Conservation (phyloP, 768 basidiomycete genomes). For the Macrolepiota dolichaula region DNA sequence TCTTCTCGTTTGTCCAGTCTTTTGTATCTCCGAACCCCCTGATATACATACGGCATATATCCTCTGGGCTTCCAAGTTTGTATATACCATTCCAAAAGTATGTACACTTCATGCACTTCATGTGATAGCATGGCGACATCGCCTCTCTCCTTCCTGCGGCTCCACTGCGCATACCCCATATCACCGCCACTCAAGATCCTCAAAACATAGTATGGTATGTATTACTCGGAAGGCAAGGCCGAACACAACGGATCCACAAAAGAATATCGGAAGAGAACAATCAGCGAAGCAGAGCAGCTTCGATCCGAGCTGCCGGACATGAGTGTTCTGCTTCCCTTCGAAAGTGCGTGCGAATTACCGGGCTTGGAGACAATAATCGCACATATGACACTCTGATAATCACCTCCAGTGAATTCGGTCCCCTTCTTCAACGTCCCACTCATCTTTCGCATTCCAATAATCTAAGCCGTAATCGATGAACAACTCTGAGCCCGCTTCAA, state of each 20-base stretch:
- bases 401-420: slow-evolving; percentile 3
- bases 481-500: slow-evolving; percentile 45
- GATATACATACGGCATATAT: neutral
- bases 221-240: neutral
- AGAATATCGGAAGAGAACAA: neutral
- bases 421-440: neutral
- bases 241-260: neutral
- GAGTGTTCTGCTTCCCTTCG: too few species aligned
- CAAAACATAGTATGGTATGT: neutral
- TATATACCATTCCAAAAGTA: too few species aligned
- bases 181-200: neutral
- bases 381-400: neutral
- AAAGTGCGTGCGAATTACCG: too few species aligned
- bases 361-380: too few species aligned
- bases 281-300: neutral
- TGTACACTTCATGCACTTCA: too few species aligned
- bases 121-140: too few species aligned
- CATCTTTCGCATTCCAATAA: slow-evolving; percentile 1
- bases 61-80: too few species aligned
- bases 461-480: slow-evolving; percentile 52
- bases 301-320: neutral
- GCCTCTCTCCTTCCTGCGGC: too few species aligned
- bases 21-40: neutral
- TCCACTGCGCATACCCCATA: too few species aligned
- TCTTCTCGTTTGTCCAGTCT: neutral